These are phyloP conservation scores for Peniophora sp. DNA, from an alignment of 1,284 basidiomycete species.

Conservation along the genomic window DNA sequence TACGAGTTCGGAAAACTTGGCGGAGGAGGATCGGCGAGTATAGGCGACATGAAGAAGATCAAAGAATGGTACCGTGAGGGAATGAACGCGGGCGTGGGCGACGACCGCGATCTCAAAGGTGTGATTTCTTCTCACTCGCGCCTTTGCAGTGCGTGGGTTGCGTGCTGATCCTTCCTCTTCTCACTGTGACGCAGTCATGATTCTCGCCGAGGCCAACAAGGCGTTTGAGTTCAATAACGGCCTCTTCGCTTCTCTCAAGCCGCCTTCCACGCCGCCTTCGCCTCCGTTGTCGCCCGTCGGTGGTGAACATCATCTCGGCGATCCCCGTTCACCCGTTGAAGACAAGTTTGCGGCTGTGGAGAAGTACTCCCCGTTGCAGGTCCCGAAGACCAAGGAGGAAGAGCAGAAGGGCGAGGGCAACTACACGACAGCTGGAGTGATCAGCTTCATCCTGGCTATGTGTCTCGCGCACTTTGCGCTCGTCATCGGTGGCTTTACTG, in stretches of 20 bases:
- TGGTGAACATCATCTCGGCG: constrained; percentile 15
- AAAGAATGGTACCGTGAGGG: constrained; percentile 74
- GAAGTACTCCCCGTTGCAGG: constrained; percentile 4
- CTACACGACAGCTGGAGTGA: constrained; percentile 30
- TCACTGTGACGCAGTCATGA: constrained; percentile 21
- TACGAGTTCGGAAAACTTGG: constrained; percentile 64
- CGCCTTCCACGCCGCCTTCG: constrained; percentile 12
- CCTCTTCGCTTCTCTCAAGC: constrained; percentile 48
- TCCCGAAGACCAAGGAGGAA: constrained; percentile 2
- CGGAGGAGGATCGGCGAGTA: constrained; percentile 28
- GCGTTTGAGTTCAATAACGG: constrained; percentile 65
- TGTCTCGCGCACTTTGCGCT: constrained; percentile 43
- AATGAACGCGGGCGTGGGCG: constrained; percentile 61
- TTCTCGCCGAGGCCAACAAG: constrained; percentile 57
- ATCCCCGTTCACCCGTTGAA: constrained; percentile 17
- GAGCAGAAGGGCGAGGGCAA: constrained; percentile 14
- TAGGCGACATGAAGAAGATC: constrained; percentile 63
- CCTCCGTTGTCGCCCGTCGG: constrained; percentile 4
- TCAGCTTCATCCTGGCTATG: constrained; percentile 39
- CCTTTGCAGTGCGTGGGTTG: background rate
- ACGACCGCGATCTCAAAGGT: constrained; percentile 51
- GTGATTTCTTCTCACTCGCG: constrained; percentile 12
- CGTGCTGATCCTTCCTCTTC: background rate
- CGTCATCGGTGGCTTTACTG: constrained; percentile 42
- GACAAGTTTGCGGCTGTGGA: constrained; percentile 13